Evolutionary conservation across 768 basidiomycete species (phyloP).

Genomic region (Hygrocybe coccinea): DNA sequence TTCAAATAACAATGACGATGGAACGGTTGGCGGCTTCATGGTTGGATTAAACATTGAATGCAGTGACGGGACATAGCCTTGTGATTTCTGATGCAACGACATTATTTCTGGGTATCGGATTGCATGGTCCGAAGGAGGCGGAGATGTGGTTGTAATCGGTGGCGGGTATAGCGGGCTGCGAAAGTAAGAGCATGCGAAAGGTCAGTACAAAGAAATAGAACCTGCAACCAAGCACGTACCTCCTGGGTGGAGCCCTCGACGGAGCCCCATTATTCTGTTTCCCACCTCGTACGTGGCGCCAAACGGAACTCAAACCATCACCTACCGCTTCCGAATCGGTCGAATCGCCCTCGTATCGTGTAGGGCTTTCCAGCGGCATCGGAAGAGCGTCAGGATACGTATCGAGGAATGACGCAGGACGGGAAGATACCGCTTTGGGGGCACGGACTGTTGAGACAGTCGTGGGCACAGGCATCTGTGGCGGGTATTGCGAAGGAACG

Average conservation of each 20-base stretch:
- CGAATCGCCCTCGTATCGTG: slow-evolving; percentile 45
- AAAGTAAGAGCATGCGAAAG: slow-evolving; percentile 1
- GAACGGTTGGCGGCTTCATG: slow-evolving; percentile 30
- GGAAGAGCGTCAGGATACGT: slow-evolving; percentile 45
- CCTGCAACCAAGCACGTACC: slow-evolving; percentile 26
- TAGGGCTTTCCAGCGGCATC: slow-evolving; percentile 66
- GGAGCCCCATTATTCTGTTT: slow-evolving; percentile 25
- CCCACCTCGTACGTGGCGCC: slow-evolving; percentile 16
- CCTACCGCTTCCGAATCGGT: slow-evolving; percentile 42
- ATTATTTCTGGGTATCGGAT: slow-evolving; percentile 68
- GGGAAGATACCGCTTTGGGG: slow-evolving; percentile 29
- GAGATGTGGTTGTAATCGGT: slow-evolving; percentile 67
- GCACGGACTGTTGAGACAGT: slow-evolving; percentile 22
- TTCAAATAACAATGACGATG: slow-evolving; percentile 45
- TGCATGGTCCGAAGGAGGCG: slow-evolving; percentile 44
- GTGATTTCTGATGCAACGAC: slow-evolving; percentile 71
- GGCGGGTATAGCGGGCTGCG: slow-evolving; percentile 34
- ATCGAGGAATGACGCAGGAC: slow-evolving; percentile 31
- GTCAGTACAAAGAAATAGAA: not conserved
- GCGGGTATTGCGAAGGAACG: slow-evolving; percentile 7
- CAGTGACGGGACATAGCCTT: slow-evolving; percentile 75
- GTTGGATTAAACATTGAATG: slow-evolving; percentile 62
- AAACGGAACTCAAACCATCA: slow-evolving; percentile 18
- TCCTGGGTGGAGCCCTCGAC: slow-evolving; percentile 27
- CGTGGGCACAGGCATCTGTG: slow-evolving; percentile 1